Percentiles rank a stretch among this genome's conserved stretches.
phyloP scores from a whole-genome alignment of 1,284 basidiomycete genomes.

The Boletus austroedulis region DNA sequence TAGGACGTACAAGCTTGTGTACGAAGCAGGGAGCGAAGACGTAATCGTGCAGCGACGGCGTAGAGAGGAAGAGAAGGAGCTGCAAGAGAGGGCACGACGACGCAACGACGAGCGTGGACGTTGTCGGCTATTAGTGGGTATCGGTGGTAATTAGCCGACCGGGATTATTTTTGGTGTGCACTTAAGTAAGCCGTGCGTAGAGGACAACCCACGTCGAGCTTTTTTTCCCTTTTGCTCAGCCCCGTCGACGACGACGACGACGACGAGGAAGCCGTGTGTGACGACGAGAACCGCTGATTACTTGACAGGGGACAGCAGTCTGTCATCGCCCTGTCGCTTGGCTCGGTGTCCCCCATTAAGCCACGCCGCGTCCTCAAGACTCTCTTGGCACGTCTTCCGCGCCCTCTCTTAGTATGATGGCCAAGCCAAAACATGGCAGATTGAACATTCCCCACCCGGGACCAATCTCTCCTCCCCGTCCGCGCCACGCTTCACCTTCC shows the following conservation, averaged over 20 bases:
- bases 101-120: conserved; percentile 54
- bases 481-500: conserved; percentile 33
- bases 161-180: conserved; percentile 16
- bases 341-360: conserved; percentile 19
- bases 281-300: background rate
- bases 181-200: conserved; percentile 31
- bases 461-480: background rate
- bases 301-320: background rate
- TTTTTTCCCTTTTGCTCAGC: conserved; percentile 3
- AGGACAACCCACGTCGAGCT: conserved; percentile 7
- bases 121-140: conserved; percentile 29
- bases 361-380: conserved; percentile 37
- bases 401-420: conserved; percentile 27
- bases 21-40: conserved; percentile 64
- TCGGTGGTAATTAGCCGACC: background rate
- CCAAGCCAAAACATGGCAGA: conserved; percentile 37
- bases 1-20: conserved; percentile 72
- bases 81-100: conserved; percentile 44
- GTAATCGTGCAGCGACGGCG: conserved; percentile 41
- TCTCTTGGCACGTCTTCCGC: conserved; percentile 39
- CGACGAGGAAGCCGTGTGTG: background rate
- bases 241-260: background rate
- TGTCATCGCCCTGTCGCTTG: conserved; percentile 1
- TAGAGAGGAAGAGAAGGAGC: conserved; percentile 39
- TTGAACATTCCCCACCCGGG: background rate